Evolutionary conservation across 495 filamentous ascomycete species (phyloP).

Genomic region (Hyaloscypha finlandica): DNA sequence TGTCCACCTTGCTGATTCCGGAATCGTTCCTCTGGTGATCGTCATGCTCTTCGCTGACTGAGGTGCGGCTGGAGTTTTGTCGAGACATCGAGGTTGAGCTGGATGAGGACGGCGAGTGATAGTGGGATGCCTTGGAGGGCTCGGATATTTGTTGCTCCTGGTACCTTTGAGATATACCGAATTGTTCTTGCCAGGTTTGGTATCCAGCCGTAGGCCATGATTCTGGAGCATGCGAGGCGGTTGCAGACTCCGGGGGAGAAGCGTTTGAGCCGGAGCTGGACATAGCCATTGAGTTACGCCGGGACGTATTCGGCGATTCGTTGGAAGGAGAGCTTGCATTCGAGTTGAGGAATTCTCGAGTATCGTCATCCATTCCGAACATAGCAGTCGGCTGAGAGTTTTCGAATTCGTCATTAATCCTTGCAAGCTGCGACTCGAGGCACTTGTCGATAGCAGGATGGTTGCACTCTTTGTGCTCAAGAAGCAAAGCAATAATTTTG

Average conservation of each 20-base stretch:
- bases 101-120: neutral
- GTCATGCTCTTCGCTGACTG: constrained; percentile 1
- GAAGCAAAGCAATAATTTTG: constrained; percentile 56
- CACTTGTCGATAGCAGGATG: constrained; percentile 49
- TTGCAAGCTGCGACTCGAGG: neutral
- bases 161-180: neutral
- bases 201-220: neutral
- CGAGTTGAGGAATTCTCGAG: neutral
- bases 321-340: neutral
- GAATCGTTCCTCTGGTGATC: neutral
- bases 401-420: neutral
- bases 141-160: neutral
- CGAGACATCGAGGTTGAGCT: neutral
- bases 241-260: neutral
- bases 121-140: neutral
- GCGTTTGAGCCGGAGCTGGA: neutral
- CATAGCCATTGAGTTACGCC: neutral
- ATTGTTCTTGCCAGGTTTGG: neutral
- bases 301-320: neutral
- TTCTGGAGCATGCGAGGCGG: neutral
- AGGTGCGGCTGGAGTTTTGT: constrained; percentile 27
- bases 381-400: neutral
- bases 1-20: constrained; percentile 7
- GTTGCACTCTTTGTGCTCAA: constrained; percentile 61
- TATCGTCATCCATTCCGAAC: neutral